Percentiles rank a stretch among this genome's conserved stretches.
Conservation (phyloP, 805 yeast species). For the Saccharomycopsis fibuligera region DNA sequence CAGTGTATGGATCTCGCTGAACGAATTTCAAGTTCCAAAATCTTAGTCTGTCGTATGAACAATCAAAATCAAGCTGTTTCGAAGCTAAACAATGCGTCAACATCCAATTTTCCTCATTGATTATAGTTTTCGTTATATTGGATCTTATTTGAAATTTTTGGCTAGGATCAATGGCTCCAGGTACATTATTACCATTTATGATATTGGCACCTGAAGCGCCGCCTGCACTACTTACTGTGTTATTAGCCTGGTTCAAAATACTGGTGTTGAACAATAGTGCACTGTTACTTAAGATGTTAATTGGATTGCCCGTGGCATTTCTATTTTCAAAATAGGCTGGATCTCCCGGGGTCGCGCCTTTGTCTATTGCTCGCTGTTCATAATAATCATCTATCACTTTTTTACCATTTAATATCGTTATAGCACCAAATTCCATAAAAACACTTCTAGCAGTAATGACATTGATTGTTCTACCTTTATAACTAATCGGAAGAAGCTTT, state of each 20-base stretch:
- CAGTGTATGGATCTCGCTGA: conserved; percentile 75
- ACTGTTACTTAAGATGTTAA: not conserved
- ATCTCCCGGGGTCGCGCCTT: conserved; percentile 15
- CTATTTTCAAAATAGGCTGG: conserved; percentile 6
- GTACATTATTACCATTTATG: not conserved
- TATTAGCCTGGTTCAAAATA: not conserved
- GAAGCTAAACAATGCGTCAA: conserved; percentile 78
- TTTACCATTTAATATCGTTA: conserved; percentile 71
- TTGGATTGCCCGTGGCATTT: no score
- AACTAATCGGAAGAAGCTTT: conserved; percentile 79
- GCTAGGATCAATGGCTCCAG: conserved; percentile 25
- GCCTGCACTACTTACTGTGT: not conserved
- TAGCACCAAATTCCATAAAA: conserved; percentile 88
- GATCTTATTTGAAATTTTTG: conserved; percentile 16
- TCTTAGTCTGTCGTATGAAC: conserved; percentile 51
- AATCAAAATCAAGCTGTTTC: conserved; percentile 58
- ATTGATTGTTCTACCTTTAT: conserved; percentile 84
- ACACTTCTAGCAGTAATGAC: conserved; percentile 86
- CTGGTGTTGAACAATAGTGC: no score
- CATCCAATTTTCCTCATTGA: conserved; percentile 71
- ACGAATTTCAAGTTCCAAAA: conserved; percentile 44
- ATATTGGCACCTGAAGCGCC: no score
- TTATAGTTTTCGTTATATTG: conserved; percentile 16
- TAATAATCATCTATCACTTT: conserved; percentile 81
- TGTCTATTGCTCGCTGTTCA: conserved; percentile 18